Base-by-base conservation (phyloP, 805 yeast genomes). In the Metschnikowia drakensbergensis region DNA sequence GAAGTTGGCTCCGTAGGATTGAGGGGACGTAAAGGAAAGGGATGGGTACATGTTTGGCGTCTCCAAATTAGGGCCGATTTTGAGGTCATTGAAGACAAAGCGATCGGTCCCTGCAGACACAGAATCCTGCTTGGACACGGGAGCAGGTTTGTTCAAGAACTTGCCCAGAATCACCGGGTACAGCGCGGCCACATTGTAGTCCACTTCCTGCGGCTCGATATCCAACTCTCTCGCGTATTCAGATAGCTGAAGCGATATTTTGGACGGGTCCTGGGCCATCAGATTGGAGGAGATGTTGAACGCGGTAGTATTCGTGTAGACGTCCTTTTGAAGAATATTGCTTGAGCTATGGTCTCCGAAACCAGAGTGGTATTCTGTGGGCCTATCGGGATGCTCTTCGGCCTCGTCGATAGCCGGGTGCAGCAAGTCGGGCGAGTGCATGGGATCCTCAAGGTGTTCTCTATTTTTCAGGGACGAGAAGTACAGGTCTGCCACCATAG, bases 21-120 rank as follows among this genome's bases (percentile, higher is more conserved):
- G 45, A 1, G 68, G 67, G 1, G 67, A 58, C 9, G 63, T 52
- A 25, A 61, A 52, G 23, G 51, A 54, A 30, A 54, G 62, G 23
- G 55, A 39, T n/a, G 50, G 35, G 23, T 45, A 31, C 31, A 25
- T 25, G 22, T 36, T 46, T 30, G 42, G 45, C 4, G 45, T 39
- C 37, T 37, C 37, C 13, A 42, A 10, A 4, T 34, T 31, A 10
- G 45, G 10, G 6, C 22, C 34, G 22, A 26, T n/a, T 10, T 42
- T 42, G 9, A 11, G 10, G n/a, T 42, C 45, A 33, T 8, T 26
- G n/a, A 42, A 32, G n/a, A 25, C 26, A 22, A 42, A 34, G 10
- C 38, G 45, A 28, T 45, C 45, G 31, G 31, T 17, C 23, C 33
- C 26, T 8, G 47, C 37, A 41, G 49, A 35, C 11, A 49, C 46